A percentile compares a stretch with the other conserved stretches of the same genome.
These are phyloP conservation scores for Clonostachys sp. DNA, from an alignment of 2,329 filamentous ascomycete species.

Conservation along the genomic window DNA sequence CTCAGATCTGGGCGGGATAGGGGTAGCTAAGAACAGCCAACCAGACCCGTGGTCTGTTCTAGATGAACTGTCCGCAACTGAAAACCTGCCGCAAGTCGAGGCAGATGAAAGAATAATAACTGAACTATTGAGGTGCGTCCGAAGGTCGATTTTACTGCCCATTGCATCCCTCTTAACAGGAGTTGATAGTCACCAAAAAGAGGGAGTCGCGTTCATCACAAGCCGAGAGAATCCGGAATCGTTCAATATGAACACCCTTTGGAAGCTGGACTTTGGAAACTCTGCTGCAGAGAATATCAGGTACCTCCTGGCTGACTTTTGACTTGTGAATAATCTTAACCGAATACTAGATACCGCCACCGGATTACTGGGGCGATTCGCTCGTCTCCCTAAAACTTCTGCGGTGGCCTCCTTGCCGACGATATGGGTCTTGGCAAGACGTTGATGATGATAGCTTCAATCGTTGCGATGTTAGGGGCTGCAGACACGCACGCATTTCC, in stretches of 20 bases:
- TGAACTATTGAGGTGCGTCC: not conserved
- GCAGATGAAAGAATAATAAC: not conserved
- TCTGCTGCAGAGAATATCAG: too few species aligned
- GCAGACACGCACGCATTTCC: too few species aligned
- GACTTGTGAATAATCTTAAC: too few species aligned
- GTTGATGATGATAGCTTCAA: constrained; percentile 4
- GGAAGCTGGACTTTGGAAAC: not conserved
- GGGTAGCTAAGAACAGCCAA: not conserved
- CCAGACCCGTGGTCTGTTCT: not conserved
- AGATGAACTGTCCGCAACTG: not conserved
- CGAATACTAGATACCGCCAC: not conserved
- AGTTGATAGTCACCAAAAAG: not conserved
- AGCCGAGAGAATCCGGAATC: not conserved
- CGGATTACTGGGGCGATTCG: not conserved
- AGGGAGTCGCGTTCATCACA: not conserved
- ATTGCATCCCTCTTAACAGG: not conserved
- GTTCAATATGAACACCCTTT: not conserved
- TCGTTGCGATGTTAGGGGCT: not conserved
- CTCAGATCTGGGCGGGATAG: not conserved
- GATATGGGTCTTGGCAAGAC: not conserved
- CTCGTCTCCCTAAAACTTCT: not conserved
- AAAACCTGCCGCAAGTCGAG: not conserved
- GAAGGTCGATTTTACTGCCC: not conserved
- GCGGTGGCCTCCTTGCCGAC: not conserved
- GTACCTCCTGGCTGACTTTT: too few species aligned